Conservation (phyloP, 345 rosid species). For the Odontarrhena argentea region DNA sequence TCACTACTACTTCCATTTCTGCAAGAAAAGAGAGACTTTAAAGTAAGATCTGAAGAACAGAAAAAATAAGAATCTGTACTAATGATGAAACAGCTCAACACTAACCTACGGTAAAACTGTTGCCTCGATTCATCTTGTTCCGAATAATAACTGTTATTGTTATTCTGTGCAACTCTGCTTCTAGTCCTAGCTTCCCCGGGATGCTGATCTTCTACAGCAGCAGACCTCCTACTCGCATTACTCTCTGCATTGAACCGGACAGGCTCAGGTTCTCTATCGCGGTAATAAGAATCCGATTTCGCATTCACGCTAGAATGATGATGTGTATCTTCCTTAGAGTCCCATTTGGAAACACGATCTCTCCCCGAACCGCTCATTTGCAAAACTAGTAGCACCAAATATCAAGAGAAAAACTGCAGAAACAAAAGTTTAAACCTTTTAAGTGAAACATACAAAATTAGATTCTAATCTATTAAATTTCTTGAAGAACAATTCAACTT, state of each 20-base stretch:
- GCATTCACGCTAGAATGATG: slow-evolving; percentile 46
- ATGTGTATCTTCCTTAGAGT: slow-evolving; percentile 60
- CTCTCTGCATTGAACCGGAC: slow-evolving; percentile 51
- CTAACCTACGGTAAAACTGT: slow-evolving; percentile 40
- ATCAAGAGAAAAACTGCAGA: slow-evolving; percentile 15
- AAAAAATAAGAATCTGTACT: slow-evolving; percentile 2
- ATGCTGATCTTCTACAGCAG: slow-evolving; percentile 34
- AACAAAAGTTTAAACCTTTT: background rate
- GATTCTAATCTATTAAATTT: background rate
- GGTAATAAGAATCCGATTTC: slow-evolving; percentile 46
- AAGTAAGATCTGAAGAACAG: slow-evolving; percentile 3
- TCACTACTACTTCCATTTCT: slow-evolving; percentile 49
- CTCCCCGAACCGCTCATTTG: slow-evolving; percentile 64
- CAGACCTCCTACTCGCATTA: slow-evolving; percentile 52
- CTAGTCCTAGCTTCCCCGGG: slow-evolving; percentile 51
- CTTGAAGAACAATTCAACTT: background rate
- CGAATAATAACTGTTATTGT: slow-evolving; percentile 40
- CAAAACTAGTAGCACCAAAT: slow-evolving; percentile 1
- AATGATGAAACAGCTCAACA: slow-evolving; percentile 4
- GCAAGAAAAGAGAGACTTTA: background rate
- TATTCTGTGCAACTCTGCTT: slow-evolving; percentile 53
- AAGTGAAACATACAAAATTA: background rate
- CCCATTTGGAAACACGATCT: slow-evolving; percentile 75
- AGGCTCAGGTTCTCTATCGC: slow-evolving; percentile 50
- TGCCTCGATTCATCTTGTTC: slow-evolving; percentile 35